Conservation (phyloP, 306 rosid species). For the Dalbergia cultrata region DNA sequence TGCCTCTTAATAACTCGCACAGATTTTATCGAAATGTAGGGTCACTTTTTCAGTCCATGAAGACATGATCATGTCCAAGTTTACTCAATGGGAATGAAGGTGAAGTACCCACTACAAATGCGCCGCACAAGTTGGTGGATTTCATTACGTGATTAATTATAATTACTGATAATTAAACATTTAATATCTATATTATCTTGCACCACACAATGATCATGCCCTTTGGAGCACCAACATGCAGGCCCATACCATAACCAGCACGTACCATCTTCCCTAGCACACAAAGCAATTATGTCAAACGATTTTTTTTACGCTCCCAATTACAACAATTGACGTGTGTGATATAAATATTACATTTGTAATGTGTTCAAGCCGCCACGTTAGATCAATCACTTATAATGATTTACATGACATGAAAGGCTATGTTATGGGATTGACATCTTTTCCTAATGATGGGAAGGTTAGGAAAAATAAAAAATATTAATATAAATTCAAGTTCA, state of each 20-base stretch:
- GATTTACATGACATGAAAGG: neutral
- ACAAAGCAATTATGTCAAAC: conserved; percentile 23
- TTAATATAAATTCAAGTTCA: too few relatives aligned
- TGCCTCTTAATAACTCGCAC: too few relatives aligned
- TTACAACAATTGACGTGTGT: neutral
- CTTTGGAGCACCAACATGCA: neutral
- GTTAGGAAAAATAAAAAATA: neutral
- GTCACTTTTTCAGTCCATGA: neutral
- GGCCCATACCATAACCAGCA: neutral
- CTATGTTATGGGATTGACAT: neutral
- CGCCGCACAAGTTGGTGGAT: neutral
- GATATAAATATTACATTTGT: neutral
- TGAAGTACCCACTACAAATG: neutral
- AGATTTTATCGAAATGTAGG: neutral
- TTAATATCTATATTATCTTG: neutral
- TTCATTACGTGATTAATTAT: conserved; percentile 12
- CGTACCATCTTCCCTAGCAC: neutral
- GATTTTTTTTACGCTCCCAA: neutral
- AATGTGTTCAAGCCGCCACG: neutral
- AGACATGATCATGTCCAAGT: conserved; percentile 20
- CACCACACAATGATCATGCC: neutral
- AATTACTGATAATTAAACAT: neutral
- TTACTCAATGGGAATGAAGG: conserved; percentile 20
- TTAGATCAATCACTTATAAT: neutral
- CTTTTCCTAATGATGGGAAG: neutral